These are phyloP conservation scores for Ottelia alismoides DNA, from an alignment of 106 monocot genomes.

Conservation along the genomic window DNA sequence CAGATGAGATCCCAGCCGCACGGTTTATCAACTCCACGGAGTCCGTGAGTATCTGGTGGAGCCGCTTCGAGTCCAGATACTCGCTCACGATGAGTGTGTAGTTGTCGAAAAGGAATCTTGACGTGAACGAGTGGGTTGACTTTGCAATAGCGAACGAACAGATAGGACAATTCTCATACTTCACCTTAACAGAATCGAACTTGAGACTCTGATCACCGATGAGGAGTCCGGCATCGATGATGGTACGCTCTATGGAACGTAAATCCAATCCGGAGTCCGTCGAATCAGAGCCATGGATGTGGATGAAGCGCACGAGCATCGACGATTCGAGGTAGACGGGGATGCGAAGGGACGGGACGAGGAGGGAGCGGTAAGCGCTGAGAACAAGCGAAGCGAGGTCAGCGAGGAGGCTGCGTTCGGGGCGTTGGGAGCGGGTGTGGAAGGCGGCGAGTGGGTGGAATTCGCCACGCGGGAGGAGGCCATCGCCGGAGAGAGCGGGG, in stretches of 20 bases:
- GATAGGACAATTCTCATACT: constrained; percentile 51
- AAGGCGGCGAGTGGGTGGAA: constrained; percentile 71
- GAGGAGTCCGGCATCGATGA: constrained; percentile 32
- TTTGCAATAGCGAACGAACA: constrained; percentile 59
- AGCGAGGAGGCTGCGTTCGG: constrained; percentile 41
- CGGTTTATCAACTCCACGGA: constrained; percentile 52
- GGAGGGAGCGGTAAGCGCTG: constrained; percentile 45
- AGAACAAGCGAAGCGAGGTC: constrained; percentile 64
- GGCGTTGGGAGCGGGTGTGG: constrained; percentile 33
- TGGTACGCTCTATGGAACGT: constrained; percentile 32
- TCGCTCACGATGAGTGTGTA: constrained; percentile 89
- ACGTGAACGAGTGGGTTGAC: constrained; percentile 66
- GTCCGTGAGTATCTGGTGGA: constrained; percentile 54
- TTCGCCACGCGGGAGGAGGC: constrained; percentile 71
- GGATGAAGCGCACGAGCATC: constrained; percentile 52
- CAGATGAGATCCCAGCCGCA: constrained; percentile 27
- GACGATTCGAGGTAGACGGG: constrained; percentile 54
- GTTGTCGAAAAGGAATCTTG: constrained; percentile 83
- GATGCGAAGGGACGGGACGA: constrained; percentile 72
- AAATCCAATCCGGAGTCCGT: constrained; percentile 45
- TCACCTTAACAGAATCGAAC: constrained; percentile 35
- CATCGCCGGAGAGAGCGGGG: constrained; percentile 82
- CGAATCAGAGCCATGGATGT: constrained; percentile 40
- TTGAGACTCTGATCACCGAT: constrained; percentile 43
- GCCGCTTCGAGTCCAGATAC: constrained; percentile 77